phyloP scores from a whole-genome alignment of 805 yeast genomes.

The Myxozyma udenii region DNA sequence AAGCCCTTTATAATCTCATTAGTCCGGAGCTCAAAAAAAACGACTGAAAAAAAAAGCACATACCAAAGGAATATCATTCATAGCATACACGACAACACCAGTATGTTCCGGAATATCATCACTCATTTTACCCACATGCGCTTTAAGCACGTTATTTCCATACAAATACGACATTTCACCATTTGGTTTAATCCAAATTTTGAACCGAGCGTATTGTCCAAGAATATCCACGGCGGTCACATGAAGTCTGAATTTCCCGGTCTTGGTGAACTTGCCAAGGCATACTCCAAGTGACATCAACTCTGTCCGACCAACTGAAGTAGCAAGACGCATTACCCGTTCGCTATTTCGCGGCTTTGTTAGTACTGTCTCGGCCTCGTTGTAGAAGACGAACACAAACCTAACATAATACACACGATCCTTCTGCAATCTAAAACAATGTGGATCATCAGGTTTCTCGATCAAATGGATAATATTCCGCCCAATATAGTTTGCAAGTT shows the following conservation, averaged over 20 bases:
- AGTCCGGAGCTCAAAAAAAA: background rate
- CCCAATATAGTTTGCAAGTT: conserved; percentile 95
- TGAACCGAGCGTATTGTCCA: conserved; percentile 85
- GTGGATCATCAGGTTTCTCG: conserved; percentile 78
- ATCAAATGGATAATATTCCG: conserved; percentile 85
- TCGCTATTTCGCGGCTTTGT: conserved; percentile 13
- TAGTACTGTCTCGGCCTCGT: background rate
- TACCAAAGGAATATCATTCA: conserved; percentile 77
- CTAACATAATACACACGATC: conserved; percentile 90
- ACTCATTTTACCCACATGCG: conserved; percentile 93
- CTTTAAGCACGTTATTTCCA: conserved; percentile 94
- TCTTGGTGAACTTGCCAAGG: conserved; percentile 94
- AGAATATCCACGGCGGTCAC: conserved; percentile 83
- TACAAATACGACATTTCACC: conserved; percentile 98
- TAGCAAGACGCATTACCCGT: conserved; percentile 60
- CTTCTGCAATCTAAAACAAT: conserved; percentile 92
- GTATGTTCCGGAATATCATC: conserved; percentile 98
- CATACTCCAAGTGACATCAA: conserved; percentile 92
- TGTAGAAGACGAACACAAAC: conserved; percentile 21
- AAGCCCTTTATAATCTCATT: conserved; percentile 54
- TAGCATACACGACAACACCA: conserved; percentile 86
- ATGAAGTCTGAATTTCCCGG: conserved; percentile 93
- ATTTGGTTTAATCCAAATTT: conserved; percentile 92
- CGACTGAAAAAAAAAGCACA: background rate
- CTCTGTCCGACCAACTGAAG: conserved; percentile 82